Percentiles rank a stretch among this genome's conserved stretches.
These are phyloP conservation scores for Leishmania braziliensis DNA, from an alignment of 208 protist genomes.

Conservation along the genomic window DNA sequence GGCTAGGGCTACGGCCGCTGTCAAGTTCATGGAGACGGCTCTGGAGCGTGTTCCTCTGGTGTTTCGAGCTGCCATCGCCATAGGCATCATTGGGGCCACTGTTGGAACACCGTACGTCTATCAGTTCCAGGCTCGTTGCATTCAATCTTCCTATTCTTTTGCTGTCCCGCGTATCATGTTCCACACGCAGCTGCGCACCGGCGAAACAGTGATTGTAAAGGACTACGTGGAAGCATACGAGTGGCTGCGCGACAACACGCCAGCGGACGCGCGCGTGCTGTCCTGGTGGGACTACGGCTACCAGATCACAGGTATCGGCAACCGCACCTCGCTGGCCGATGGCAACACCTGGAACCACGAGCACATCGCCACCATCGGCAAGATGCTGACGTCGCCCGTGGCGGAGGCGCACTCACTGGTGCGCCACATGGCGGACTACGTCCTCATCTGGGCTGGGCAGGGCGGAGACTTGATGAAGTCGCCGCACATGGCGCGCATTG, in stretches of 20 bases:
- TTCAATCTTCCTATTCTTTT: constrained; percentile 17
- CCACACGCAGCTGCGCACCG: no score
- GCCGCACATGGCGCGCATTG: no score
- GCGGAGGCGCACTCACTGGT: no score
- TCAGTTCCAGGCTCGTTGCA: not conserved
- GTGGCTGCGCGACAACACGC: constrained; percentile 96
- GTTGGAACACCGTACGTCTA: not conserved
- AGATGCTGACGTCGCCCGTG: constrained; percentile 86
- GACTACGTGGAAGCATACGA: no score
- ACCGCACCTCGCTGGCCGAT: constrained; percentile 96
- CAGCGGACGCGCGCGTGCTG: constrained; percentile 93
- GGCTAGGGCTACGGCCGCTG: not conserved
- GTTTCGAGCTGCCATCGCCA: not conserved
- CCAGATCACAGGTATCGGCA: constrained; percentile 97
- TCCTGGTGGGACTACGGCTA: constrained; percentile 99
- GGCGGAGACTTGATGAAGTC: no score
- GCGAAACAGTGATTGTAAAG: constrained; percentile 6
- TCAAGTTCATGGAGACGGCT: not conserved
- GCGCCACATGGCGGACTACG: no score
- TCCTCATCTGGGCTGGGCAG: no score
- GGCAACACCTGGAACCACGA: constrained; percentile 99
- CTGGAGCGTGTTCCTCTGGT: not conserved
- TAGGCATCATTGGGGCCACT: not conserved
- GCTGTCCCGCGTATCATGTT: constrained; percentile 9
- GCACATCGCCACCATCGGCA: constrained; percentile 98